Base-by-base conservation (phyloP, 2,329 filamentous ascomycete species). In the Neofusicoccum ribis region DNA sequence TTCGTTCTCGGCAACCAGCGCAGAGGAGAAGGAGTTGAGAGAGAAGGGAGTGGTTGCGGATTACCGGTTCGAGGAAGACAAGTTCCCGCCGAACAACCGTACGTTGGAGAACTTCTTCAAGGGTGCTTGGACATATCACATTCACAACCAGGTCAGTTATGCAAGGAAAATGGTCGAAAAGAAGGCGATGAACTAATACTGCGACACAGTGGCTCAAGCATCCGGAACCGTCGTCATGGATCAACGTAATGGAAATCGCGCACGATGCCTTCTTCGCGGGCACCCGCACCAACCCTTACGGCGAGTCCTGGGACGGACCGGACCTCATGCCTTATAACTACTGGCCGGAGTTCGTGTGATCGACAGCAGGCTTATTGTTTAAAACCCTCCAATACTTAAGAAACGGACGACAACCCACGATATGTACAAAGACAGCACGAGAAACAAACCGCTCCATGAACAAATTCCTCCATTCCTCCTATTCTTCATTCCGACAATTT, bases 121-220 rank as follows among this genome's bases (percentile, higher is more conserved):
- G 5, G 84, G 84, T 1, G 81, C 83, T 23, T 86, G 82, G 82
- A 85, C 82, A 34, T 86, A 86, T 70, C 84, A 86, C 70, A 81
- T 85, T 66, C 84, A 86, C 70, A 86, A 86, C 68, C 84, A 85
- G 76, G 83, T 84, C 73, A 73, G 80, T 72, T 7, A n/a, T 34
- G 27, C 31, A 20, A 20, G 6, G 23, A 23, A 20, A 39, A 27
- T 7, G 11, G 15, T 20, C 7, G 6, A 50, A 20, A 14, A 11
- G 34, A 15, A 17, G 43, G 27, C 17, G 20, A 41, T 15, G 5
- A 17, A 34, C 63, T 65, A 37, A 65, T 27, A 11, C 15, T 15
- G 14, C 12, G 11, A 52, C 31, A 6, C 59, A 85, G 82, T 86
- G 84, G 84, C 70, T 79, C 50, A 85, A 84, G 70, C 81, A 84